These are phyloP conservation scores for Yueomyces sp. DNA, from an alignment of 805 yeast genomes.

Conservation along the genomic window DNA sequence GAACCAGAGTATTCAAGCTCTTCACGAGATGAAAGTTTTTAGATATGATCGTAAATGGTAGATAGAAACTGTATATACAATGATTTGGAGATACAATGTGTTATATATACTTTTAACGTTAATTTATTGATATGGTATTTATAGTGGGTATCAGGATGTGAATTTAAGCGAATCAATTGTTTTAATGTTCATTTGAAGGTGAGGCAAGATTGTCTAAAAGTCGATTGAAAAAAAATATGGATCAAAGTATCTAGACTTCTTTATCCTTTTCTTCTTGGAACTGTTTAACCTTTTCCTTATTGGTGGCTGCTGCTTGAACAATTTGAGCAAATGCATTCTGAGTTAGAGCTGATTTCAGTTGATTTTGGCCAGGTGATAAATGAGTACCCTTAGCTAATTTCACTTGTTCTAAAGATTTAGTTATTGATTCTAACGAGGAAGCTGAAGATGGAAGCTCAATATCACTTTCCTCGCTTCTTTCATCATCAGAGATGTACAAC, in stretches of 20 bases:
- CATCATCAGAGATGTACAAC: constrained; percentile 37
- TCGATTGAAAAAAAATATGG: neutral
- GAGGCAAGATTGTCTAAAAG: no score
- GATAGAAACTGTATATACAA: no score
- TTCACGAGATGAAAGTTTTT: no score
- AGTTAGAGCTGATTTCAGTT: constrained; percentile 29
- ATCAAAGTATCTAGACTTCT: neutral
- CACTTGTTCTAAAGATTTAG: constrained; percentile 8
- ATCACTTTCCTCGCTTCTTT: constrained; percentile 30
- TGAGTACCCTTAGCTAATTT: neutral
- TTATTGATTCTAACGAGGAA: constrained; percentile 10
- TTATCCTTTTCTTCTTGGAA: constrained; percentile 7
- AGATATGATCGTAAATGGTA: no score
- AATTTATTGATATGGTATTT: no score
- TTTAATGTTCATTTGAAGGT: no score
- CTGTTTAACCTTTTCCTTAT: constrained; percentile 31
- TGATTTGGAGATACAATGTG: no score
- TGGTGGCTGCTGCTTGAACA: constrained; percentile 52
- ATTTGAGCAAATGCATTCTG: constrained; percentile 55
- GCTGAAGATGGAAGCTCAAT: constrained; percentile 13
- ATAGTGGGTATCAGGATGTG: no score
- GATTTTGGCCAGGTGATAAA: constrained; percentile 5
- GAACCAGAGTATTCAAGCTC: neutral
- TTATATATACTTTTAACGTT: no score
- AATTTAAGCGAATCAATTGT: no score